Conservation (phyloP, 2,329 filamentous ascomycete species). For the Ophiocordyceps camponoti-saundersi region DNA sequence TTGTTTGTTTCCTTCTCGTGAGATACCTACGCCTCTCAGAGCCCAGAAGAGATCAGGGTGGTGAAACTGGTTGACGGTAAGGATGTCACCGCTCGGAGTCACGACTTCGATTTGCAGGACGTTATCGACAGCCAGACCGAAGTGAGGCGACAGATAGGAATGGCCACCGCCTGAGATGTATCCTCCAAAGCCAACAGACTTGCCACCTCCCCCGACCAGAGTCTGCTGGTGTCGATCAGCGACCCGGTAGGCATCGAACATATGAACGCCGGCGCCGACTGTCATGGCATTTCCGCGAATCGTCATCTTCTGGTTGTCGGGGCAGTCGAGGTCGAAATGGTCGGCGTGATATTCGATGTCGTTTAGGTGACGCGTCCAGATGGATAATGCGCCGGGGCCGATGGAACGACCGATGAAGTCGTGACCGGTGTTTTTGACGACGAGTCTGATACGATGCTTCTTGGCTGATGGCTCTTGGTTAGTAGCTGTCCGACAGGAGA, state of each 20-base stretch:
- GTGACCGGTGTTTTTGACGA: constrained; percentile 23
- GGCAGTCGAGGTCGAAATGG: constrained; percentile 23
- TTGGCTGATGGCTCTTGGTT: constrained; percentile 11
- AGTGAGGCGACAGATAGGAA: constrained; percentile 29
- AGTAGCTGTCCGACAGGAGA: not conserved
- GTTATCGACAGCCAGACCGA: constrained; percentile 46
- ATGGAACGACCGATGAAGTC: constrained; percentile 27
- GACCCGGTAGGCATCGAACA: constrained; percentile 27
- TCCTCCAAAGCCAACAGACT: constrained; percentile 41
- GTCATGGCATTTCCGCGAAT: constrained; percentile 33
- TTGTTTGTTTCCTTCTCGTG: no score
- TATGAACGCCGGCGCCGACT: constrained; percentile 33
- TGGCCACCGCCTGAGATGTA: constrained; percentile 47
- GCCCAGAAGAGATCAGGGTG: constrained; percentile 48
- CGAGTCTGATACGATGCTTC: constrained; percentile 22
- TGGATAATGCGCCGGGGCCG: constrained; percentile 32
- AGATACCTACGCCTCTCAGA: constrained; percentile 31
- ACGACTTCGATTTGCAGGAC: constrained; percentile 42
- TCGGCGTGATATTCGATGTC: constrained; percentile 18
- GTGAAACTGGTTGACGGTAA: constrained; percentile 32
- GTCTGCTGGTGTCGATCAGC: constrained; percentile 26
- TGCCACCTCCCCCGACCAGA: constrained; percentile 36
- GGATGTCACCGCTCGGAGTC: constrained; percentile 28
- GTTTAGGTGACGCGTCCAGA: constrained; percentile 34
- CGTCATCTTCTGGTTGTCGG: constrained; percentile 8